Base-by-base conservation (phyloP, 1,139 yeast species). In the Yamadazyma membranifaciens region DNA sequence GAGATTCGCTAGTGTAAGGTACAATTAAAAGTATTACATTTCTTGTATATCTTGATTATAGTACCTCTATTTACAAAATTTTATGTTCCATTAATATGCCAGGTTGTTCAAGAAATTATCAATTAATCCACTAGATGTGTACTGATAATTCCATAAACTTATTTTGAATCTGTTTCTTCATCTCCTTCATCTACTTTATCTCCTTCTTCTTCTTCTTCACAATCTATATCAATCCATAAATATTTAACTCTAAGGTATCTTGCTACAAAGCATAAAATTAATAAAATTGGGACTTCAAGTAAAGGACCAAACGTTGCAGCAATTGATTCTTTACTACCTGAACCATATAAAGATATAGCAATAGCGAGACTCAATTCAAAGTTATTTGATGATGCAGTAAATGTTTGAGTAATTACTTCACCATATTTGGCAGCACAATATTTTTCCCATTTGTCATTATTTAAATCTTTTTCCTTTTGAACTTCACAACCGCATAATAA, bases 271-370 rank as follows among this genome's bases (percentile, higher is more conserved):
- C 76, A 67, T 29, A 78, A 54, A 1, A 62, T 39, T 42, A 79
- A 55, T 36, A 79, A 57, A 2, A 78, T 69, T 2, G 83, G 83
- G 5, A 78, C 78, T 49, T 78, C 83, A 22, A 78, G 55, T 31
- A 79, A 60, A 2, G 84, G 83, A 0, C 83, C 84, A 54, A 77
- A 75, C 0, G 82, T 77, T 2, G 83, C 78, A 3, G 84, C 83
- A 37, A 79, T 66, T 1, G 83, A 76, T 51, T 79, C 74, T 41
- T 73, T 65, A 46, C 80, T 71, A 4, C 74, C 75, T 22, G 67
- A 60, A 1, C 84, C 84, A 58, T 73, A 79, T 6, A 75, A 50
- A 0, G 81, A 69, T 11, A 75, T 73, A 2, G 82, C 78, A 12
- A 79, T 71, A 2, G 83, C 81, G 36, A 78, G 60, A 40, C 79